Percentiles rank a stretch among this genome's conserved stretches.
Evolutionary conservation across 1,284 basidiomycete genomes (phyloP).

Genomic region (Ceratobasidium theobromae): DNA sequence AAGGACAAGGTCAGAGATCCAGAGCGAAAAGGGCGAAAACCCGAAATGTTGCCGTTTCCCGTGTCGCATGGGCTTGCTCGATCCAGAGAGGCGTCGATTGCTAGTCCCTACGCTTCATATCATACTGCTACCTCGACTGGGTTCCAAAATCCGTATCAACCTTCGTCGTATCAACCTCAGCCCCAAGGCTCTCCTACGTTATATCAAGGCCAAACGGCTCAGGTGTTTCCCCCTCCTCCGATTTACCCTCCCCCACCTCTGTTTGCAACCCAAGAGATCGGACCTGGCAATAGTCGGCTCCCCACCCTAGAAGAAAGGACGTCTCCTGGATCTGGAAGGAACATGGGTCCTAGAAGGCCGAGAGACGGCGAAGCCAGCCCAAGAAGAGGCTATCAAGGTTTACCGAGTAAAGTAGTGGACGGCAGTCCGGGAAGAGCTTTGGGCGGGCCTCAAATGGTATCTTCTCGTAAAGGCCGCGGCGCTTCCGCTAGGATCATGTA

Average conservation of each 20-base stretch:
- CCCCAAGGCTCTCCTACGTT: background rate
- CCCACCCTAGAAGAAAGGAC: slow-evolving; percentile 4
- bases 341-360: background rate
- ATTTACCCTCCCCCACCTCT: background rate
- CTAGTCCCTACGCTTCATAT: background rate
- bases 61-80: background rate
- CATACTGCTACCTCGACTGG: background rate
- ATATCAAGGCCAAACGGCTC: background rate
- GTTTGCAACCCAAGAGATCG: background rate
- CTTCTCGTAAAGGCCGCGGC: too few species aligned
- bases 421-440: too few species aligned
- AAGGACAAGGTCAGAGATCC: background rate
- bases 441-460: too few species aligned
- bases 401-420: background rate
- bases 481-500: too few species aligned
- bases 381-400: background rate
- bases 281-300: background rate
- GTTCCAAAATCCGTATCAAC: background rate
- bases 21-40: slow-evolving; percentile 3
- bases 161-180: background rate
- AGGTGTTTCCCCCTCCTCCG: slow-evolving; percentile 3
- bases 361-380: background rate
- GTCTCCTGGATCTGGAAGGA: background rate
- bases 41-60: slow-evolving; percentile 20
- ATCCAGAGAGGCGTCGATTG: background rate